Evolutionary conservation across 805 yeast genomes (phyloP).

Genomic region (Suhomyces pyralidae): DNA sequence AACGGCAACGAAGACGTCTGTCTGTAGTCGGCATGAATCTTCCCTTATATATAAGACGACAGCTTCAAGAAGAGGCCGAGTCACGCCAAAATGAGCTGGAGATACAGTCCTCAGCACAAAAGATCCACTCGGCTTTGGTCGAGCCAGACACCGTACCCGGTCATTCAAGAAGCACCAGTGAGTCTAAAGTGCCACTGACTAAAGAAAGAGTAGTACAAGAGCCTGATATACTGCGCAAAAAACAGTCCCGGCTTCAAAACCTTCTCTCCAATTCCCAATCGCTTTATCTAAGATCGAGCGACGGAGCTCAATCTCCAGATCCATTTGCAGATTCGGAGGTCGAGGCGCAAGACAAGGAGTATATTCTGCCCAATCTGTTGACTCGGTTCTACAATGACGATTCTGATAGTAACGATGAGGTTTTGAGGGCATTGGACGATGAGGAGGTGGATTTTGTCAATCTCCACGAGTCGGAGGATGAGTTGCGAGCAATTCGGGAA

Average conservation of each 20-base stretch:
- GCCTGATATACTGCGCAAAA: background rate
- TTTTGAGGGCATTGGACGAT: conserved; percentile 17
- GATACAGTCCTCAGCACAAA: background rate
- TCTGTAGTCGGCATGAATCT: conserved; percentile 37
- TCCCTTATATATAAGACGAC: conserved; percentile 34
- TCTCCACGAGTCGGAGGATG: conserved; percentile 21
- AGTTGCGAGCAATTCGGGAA: conserved; percentile 3
- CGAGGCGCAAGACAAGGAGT: conserved; percentile 30
- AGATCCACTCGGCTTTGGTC: background rate
- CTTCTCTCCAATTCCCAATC: conserved; percentile 36
- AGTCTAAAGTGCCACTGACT: background rate
- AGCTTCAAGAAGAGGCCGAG: conserved; percentile 11
- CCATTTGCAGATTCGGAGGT: conserved; percentile 13
- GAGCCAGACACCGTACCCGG: background rate
- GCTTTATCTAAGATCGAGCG: conserved; percentile 25
- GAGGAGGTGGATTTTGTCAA: conserved; percentile 30
- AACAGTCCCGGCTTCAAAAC: conserved; percentile 25
- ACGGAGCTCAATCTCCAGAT: background rate
- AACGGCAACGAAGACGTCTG: conserved; percentile 18
- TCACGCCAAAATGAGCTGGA: background rate
- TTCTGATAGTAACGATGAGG: conserved; percentile 18
- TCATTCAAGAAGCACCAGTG: background rate
- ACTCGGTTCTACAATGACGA: conserved; percentile 25
- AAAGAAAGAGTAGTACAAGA: background rate
- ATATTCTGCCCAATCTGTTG: conserved; percentile 41